Evolutionary conservation across 2,329 filamentous ascomycete species (phyloP).

Genomic region (Drechslera avenae): DNA sequence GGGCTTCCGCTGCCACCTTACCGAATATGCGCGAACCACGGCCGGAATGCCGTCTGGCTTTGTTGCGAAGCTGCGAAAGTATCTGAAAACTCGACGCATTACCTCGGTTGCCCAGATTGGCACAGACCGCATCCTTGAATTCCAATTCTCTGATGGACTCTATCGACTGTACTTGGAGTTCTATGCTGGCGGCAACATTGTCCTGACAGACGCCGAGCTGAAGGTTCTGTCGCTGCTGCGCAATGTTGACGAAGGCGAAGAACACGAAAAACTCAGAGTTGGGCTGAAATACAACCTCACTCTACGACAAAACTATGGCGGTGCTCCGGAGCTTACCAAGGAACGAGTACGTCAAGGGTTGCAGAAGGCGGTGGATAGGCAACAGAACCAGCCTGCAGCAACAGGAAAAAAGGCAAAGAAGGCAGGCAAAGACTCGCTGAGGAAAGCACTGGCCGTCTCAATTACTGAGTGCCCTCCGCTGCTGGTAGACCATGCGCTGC

Average conservation of each 20-base stretch:
- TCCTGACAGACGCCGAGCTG: constrained; percentile 83
- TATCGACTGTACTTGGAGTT: constrained; percentile 93
- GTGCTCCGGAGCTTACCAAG: constrained; percentile 74
- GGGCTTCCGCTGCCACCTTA: constrained; percentile 94
- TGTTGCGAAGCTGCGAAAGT: constrained; percentile 83
- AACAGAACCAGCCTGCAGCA: constrained; percentile 56
- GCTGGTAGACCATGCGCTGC: constrained; percentile 83
- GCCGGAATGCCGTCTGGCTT: constrained; percentile 84
- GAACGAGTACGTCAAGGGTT: constrained; percentile 74
- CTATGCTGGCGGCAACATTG: constrained; percentile 93
- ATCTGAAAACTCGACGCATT: constrained; percentile 82
- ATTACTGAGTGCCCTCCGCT: constrained; percentile 90
- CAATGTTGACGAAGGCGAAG: constrained; percentile 77
- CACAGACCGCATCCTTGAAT: constrained; percentile 89
- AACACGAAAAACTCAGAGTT: constrained; percentile 80
- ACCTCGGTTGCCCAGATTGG: constrained; percentile 84
- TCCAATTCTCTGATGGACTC: constrained; percentile 88
- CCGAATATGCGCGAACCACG: constrained; percentile 85
- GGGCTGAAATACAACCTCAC: constrained; percentile 80
- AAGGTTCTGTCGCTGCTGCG: constrained; percentile 82
- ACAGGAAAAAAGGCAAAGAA: constrained; percentile 70
- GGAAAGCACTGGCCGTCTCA: constrained; percentile 79
- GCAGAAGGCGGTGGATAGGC: constrained; percentile 66
- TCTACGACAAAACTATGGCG: constrained; percentile 81
- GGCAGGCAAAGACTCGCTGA: constrained; percentile 74